These are phyloP conservation scores for Bipolaris victoriae DNA, from an alignment of 2,329 filamentous ascomycete genomes.

Conservation along the genomic window DNA sequence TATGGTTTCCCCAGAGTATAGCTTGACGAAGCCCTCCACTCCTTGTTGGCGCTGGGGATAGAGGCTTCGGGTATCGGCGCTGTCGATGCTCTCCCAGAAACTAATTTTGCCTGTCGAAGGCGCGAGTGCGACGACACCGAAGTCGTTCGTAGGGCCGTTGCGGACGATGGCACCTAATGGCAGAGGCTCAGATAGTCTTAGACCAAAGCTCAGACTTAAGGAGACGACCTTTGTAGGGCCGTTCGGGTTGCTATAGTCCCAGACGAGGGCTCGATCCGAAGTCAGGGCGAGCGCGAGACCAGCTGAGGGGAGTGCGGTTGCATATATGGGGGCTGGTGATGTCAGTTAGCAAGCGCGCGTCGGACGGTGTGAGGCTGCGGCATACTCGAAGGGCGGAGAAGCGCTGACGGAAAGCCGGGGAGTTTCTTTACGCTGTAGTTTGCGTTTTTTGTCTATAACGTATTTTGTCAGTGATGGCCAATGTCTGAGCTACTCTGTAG, in stretches of 20 bases:
- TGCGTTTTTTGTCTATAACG: constrained; percentile 74
- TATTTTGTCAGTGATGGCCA: constrained; percentile 13
- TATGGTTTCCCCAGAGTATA: constrained; percentile 79
- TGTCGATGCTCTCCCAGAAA: constrained; percentile 96
- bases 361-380: constrained; percentile 20
- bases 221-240: constrained; percentile 75
- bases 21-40: constrained; percentile 74
- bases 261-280: constrained; percentile 81
- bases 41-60: constrained; percentile 82
- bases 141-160: constrained; percentile 76
- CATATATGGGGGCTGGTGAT: constrained; percentile 44
- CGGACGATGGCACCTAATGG: constrained; percentile 85
- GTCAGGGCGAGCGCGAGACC: constrained; percentile 79
- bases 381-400: constrained; percentile 72
- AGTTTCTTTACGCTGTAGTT: constrained; percentile 87
- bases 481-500: not conserved
- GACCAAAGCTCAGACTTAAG: constrained; percentile 77
- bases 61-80: constrained; percentile 80
- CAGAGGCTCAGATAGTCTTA: constrained; percentile 71
- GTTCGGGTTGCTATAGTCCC: constrained; percentile 75
- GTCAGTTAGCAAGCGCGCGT: constrained; percentile 24
- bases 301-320: constrained; percentile 64
- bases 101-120: constrained; percentile 82
- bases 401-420: constrained; percentile 77
- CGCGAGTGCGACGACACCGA: constrained; percentile 85